Evolutionary conservation across 73 alveolate genomes (phyloP).

Genomic region (Tetrahymena thermophila): DNA sequence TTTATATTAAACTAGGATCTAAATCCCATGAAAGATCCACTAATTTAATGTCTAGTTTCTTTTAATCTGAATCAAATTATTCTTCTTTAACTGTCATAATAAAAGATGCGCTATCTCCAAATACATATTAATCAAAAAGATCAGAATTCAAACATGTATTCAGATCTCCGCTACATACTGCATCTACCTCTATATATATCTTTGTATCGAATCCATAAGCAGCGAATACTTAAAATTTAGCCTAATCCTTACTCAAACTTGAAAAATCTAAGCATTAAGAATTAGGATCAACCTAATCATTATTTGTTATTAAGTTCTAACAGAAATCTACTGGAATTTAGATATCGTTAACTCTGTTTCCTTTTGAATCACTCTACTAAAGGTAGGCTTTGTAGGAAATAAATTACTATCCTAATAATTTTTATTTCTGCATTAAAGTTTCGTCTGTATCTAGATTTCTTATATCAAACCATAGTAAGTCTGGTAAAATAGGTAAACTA

Average conservation of each 20-base stretch:
- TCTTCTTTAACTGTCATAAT: not conserved
- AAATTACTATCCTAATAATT: not conserved
- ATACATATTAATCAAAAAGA: not conserved
- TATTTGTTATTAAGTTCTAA: not conserved
- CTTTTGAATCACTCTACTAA: not conserved
- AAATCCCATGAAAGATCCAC: not conserved
- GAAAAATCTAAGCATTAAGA: not conserved
- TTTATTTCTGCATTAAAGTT: not conserved
- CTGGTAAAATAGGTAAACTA: not conserved
- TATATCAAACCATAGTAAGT: not conserved
- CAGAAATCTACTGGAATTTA: not conserved
- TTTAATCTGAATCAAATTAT: not conserved
- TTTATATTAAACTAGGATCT: not conserved
- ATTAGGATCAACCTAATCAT: not conserved
- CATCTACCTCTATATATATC: not conserved
- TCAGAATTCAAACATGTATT: not conserved
- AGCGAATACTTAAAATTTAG: not conserved
- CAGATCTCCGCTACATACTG: not conserved
- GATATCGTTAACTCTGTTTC: not conserved
- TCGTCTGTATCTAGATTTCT: not conserved
- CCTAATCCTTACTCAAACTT: not conserved
- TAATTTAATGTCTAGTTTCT: not conserved
- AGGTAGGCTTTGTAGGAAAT: not conserved
- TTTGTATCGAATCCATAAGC: not conserved
- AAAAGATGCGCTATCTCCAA: not conserved